A percentile compares a stretch with the other conserved stretches of the same genome.
phyloP scores from a whole-genome alignment of 2,329 filamentous ascomycete genomes.

The Graphium sp. region DNA sequence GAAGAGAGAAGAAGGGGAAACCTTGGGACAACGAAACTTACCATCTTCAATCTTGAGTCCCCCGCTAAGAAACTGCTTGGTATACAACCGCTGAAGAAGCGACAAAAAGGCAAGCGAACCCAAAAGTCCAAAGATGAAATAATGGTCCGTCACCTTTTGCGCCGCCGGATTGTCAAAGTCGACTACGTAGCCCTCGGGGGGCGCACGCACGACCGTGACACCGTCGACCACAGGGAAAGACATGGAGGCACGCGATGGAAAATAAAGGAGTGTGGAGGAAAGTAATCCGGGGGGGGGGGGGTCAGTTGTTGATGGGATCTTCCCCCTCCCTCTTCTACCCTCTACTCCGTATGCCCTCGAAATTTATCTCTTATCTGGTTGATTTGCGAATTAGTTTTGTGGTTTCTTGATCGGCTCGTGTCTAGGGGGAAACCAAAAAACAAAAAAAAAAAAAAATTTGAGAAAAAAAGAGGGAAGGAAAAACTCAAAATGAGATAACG shows the following conservation, averaged over 20 bases:
- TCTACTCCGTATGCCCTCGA: background rate
- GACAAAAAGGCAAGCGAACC: conserved; percentile 11
- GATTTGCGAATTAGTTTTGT: too few species aligned
- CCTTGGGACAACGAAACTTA: too few species aligned
- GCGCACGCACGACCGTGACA: conserved; percentile 9
- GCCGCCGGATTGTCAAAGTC: conserved; percentile 15
- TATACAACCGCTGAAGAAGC: conserved; percentile 13
- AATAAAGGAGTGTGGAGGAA: too few species aligned
- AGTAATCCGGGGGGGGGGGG: too few species aligned
- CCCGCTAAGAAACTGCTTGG: conserved; percentile 11
- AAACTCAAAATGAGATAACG: too few species aligned
- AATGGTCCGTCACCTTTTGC: conserved; percentile 9
- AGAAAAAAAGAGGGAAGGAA: too few species aligned
- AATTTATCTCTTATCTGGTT: too few species aligned
- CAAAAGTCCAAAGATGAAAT: conserved; percentile 11
- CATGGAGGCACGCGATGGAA: background rate
- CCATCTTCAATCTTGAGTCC: conserved; percentile 11
- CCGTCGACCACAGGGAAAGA: conserved; percentile 10
- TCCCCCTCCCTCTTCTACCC: conserved; percentile 1
- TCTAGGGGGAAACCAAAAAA: too few species aligned
- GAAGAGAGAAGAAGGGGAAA: too few species aligned
- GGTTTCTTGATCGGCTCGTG: too few species aligned
- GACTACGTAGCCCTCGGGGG: conserved; percentile 15
- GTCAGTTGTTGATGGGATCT: too few species aligned
- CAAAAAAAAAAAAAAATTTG: too few species aligned